Conservation (phyloP, 2,329 filamentous ascomycete genomes). For the Aspergillus tanneri region DNA sequence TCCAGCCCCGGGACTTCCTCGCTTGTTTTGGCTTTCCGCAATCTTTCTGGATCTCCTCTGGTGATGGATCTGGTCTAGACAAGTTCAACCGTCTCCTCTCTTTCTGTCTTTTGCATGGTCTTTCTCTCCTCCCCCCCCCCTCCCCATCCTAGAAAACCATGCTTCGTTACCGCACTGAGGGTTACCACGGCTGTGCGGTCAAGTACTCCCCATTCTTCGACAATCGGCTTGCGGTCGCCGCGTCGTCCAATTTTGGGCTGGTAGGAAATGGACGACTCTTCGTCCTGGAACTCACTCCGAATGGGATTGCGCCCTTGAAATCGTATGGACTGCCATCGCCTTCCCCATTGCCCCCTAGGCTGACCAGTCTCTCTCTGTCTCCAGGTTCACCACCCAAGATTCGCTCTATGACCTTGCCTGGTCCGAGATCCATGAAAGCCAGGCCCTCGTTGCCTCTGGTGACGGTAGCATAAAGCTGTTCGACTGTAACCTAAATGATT, state of each 20-base stretch:
- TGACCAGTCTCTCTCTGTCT: not conserved
- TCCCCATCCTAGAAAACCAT: slow-evolving; percentile 52
- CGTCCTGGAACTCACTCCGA: slow-evolving; percentile 75
- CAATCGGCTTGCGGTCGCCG: slow-evolving; percentile 83
- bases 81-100: not conserved
- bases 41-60: no score
- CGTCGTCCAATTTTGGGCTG: slow-evolving; percentile 93
- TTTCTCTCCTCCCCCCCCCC: not conserved
- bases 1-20: not conserved
- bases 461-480: slow-evolving; percentile 95
- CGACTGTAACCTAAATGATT: slow-evolving; percentile 76
- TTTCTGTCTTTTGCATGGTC: not conserved
- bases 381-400: slow-evolving; percentile 95
- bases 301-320: slow-evolving; percentile 82
- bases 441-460: slow-evolving; percentile 82
- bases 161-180: slow-evolving; percentile 91
- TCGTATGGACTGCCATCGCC: slow-evolving; percentile 52
- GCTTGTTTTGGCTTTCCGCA: no score
- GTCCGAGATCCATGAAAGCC: slow-evolving; percentile 96
- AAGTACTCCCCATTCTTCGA: slow-evolving; percentile 99
- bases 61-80: no score
- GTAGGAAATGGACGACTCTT: slow-evolving; percentile 93
- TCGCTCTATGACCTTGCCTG: slow-evolving; percentile 92
- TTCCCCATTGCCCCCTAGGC: not conserved
- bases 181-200: slow-evolving; percentile 93